These are phyloP conservation scores for Ophiostoma sp. DNA, from an alignment of 2,329 filamentous ascomycete species.

Conservation along the genomic window DNA sequence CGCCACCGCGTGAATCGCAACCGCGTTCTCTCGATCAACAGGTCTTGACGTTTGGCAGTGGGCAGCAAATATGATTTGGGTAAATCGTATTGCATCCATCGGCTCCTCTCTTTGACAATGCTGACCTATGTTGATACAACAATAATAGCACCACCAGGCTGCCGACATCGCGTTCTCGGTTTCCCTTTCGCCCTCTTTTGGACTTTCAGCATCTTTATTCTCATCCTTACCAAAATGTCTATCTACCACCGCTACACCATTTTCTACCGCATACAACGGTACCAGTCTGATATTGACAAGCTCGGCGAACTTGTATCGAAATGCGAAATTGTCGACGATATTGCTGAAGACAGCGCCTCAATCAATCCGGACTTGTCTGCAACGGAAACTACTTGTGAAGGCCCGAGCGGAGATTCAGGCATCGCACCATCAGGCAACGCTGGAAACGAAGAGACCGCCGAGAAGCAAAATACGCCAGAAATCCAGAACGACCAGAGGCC, in stretches of 20 bases:
- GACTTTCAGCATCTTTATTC: not conserved
- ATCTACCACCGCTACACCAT: slow-evolving; percentile 26
- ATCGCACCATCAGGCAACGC: not conserved
- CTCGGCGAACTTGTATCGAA: not conserved
- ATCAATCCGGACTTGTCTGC: not conserved
- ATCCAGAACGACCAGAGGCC: not conserved
- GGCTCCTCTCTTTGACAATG: not conserved
- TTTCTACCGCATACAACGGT: slow-evolving; percentile 9
- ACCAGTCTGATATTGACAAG: slow-evolving; percentile 16
- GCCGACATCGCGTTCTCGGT: not conserved
- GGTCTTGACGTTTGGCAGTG: not conserved
- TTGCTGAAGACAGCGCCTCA: no score
- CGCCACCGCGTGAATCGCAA: not conserved
- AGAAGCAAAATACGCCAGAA: not conserved
- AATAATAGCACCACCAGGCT: not conserved
- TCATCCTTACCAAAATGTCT: slow-evolving; percentile 21
- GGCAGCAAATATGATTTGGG: not conserved
- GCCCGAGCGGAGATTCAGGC: not conserved
- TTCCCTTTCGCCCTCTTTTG: not conserved
- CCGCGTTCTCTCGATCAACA: no score
- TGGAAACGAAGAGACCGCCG: not conserved
- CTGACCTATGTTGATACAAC: not conserved
- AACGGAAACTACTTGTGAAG: not conserved
- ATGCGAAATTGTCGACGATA: slow-evolving; percentile 14
- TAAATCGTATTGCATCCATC: not conserved